Evolutionary conservation across 129 eudicot genomes (phyloP).

Genomic region (Tanacetum coccineum): DNA sequence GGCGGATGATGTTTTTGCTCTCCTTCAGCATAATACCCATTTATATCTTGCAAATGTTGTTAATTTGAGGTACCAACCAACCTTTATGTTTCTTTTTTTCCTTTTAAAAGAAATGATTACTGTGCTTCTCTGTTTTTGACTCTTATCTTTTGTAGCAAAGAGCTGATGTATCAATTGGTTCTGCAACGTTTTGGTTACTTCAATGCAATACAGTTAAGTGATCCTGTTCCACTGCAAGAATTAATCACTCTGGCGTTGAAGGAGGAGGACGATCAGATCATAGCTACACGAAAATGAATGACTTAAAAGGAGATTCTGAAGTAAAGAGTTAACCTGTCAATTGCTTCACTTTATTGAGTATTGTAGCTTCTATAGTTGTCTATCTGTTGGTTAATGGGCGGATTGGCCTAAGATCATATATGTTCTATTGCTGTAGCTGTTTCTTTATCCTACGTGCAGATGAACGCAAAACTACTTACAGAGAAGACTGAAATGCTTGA

Average conservation of each 20-base stretch:
- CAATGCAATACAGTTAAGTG: conserved; percentile 89
- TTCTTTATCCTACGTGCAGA: conserved; percentile 38
- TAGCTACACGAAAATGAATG: too few species aligned
- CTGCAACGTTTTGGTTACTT: conserved; percentile 90
- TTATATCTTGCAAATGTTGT: conserved; percentile 92
- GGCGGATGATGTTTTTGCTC: conserved; percentile 97
- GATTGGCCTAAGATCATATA: too few species aligned
- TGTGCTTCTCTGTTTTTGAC: background rate
- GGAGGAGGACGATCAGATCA: too few species aligned
- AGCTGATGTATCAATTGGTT: conserved; percentile 97
- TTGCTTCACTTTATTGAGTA: too few species aligned
- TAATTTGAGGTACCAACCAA: conserved; percentile 59
- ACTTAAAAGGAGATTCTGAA: too few species aligned
- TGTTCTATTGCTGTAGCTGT: background rate
- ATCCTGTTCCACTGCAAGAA: conserved; percentile 72
- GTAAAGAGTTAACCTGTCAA: too few species aligned
- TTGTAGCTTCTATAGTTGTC: too few species aligned
- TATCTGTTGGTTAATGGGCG: too few species aligned
- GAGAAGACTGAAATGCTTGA: conserved; percentile 75
- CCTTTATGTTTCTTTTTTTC: background rate
- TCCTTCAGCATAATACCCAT: conserved; percentile 83
- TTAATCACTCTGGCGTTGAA: conserved; percentile 67
- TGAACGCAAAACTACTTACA: conserved; percentile 64
- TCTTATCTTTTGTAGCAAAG: conserved; percentile 59
- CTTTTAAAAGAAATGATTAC: conserved; percentile 1